Percentiles rank a stretch among this genome's conserved stretches.
Evolutionary conservation across 164 flowering plant genomes (phyloP).

Genomic region (Hamamelis virginiana): DNA sequence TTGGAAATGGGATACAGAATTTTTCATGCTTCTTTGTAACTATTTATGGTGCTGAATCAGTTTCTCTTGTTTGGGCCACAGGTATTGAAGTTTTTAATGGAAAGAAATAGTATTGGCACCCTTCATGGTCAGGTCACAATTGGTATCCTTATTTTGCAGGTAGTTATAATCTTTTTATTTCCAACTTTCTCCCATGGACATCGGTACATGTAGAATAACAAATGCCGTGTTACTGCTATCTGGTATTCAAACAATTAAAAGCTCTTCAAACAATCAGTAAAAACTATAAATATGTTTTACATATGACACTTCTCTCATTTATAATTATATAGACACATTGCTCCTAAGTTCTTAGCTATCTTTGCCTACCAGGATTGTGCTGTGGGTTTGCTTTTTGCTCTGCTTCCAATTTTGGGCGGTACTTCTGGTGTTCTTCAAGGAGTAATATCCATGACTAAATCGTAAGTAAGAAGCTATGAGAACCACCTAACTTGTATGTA

Average conservation of each 20-base stretch:
- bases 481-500: no score
- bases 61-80: conserved; percentile 20
- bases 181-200: neutral
- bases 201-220: neutral
- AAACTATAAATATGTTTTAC: neutral
- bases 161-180: conserved; percentile 17
- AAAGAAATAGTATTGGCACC: conserved; percentile 76
- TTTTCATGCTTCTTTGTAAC: neutral
- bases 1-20: no score
- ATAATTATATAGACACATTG: neutral
- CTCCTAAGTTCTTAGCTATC: neutral
- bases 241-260: neutral
- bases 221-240: neutral
- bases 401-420: conserved; percentile 96
- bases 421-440: conserved; percentile 93
- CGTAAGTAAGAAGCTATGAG: conserved; percentile 25
- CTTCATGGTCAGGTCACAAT: conserved; percentile 96
- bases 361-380: conserved; percentile 80
- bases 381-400: conserved; percentile 95
- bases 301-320: neutral
- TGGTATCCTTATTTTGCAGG: conserved; percentile 95
- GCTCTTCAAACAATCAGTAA: neutral
- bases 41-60: neutral
- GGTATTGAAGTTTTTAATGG: conserved; percentile 98
- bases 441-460: conserved; percentile 62